Base-by-base conservation (phyloP, 2,329 filamentous ascomycete species). In the Pyrenophora tritici-repentis region DNA sequence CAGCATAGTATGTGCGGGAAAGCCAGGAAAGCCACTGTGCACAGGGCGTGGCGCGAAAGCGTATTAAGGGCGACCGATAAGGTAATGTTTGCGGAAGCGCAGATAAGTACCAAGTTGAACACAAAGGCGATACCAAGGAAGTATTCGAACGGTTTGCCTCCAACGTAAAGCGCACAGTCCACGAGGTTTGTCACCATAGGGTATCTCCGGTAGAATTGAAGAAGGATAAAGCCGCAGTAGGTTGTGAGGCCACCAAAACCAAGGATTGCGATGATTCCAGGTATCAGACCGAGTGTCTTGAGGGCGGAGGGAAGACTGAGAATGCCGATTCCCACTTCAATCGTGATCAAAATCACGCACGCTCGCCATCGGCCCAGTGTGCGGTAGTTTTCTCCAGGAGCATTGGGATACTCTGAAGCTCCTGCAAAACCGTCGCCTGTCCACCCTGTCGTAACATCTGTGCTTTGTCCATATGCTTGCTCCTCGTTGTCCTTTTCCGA, bases 1-100 rank as follows among this genome's bases (percentile, higher is more conserved):
- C 84, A 83, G 43, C 84, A 86, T 6, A 88, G 61, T n/a, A 80
- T 66, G 54, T 85, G 69, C 0, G 84, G 85, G 2, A 86, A 77
- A 13, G 86, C 76, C 10, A 81, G 83, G 74, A 85, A 88, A 1
- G 85, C 78, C 47, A 88, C 83, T 5, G 84, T 85, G 71, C 85
- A 89, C 1, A 83, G 80, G 1, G 81, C 82, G 53, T 86, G 80
- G 2, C 81, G 69, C 8, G 84, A 84, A 34, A 89, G 75, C 44
- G 80, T 83, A 61, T 85, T 84, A 67, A 89, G 82, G 61, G 86
- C 86, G 59, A 89, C 85, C 36, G 80, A 63, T 56, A 68, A 58
- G 7, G 65, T 68, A 31, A 68, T 67, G 33, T 68, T 68, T 9
- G 61, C 65, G 14, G 59, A 63, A 26, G 63, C 58, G 42, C 65